Percentiles rank a stretch among this genome's conserved stretches.
Conservation (phyloP, 768 basidiomycete species). For the Coprinopsis strossmayeri region DNA sequence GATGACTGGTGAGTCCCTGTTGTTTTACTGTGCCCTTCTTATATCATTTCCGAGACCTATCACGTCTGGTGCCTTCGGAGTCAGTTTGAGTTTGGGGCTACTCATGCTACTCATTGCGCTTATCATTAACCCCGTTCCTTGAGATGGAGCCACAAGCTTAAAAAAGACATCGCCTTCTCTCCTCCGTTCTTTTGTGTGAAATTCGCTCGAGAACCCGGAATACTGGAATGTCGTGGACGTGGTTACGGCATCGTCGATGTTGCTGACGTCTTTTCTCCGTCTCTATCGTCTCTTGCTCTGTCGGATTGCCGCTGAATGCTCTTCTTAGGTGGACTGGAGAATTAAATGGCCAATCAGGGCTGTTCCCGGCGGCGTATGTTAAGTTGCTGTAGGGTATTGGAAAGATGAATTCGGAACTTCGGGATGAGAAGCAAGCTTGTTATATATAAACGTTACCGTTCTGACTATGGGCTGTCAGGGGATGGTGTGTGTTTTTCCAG, state of each 20-base stretch:
- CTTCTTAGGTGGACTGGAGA: constrained; percentile 63
- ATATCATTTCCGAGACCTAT: not conserved
- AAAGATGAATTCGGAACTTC: not conserved
- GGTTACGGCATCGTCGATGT: no score
- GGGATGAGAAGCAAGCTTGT: not conserved
- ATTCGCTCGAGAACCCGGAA: no score
- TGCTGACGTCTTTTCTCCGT: no score
- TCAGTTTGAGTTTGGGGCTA: constrained; percentile 1
- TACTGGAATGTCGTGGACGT: no score
- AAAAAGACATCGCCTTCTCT: no score
- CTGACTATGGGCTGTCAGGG: no score
- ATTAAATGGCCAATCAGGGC: constrained; percentile 42
- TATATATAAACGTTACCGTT: no score
- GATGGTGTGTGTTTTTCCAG: no score
- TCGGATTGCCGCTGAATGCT: not conserved
- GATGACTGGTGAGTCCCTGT: constrained; percentile 60
- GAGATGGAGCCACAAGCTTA: not conserved
- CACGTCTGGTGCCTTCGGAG: no score
- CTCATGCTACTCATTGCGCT: constrained; percentile 5
- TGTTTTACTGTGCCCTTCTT: not conserved
- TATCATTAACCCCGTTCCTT: constrained; percentile 5
- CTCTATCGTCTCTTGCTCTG: no score
- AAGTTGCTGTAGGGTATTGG: constrained; percentile 36
- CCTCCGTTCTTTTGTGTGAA: no score
- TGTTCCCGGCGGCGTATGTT: constrained; percentile 68